phyloP scores from a whole-genome alignment of 768 basidiomycete species.

The Mrakia gelida region DNA sequence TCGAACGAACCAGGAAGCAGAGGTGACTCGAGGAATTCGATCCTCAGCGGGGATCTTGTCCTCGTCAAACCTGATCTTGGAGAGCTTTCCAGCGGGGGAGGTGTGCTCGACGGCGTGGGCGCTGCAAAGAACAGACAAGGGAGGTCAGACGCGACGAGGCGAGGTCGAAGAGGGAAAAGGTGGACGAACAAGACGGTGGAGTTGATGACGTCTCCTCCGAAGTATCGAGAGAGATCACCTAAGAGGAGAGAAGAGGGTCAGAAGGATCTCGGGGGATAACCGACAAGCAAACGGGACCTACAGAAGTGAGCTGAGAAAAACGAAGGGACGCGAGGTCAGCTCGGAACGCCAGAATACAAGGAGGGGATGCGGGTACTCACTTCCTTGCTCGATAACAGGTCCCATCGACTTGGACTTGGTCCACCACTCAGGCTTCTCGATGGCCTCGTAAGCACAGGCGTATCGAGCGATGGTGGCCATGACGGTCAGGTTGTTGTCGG shows the following conservation, averaged over 20 bases:
- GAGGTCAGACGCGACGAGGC: not conserved
- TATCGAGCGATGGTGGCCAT: constrained; percentile 96
- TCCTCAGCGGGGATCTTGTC: constrained; percentile 67
- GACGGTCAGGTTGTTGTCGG: constrained; percentile 87
- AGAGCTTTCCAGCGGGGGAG: constrained; percentile 78
- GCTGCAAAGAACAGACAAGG: constrained; percentile 26
- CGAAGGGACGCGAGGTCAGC: not conserved
- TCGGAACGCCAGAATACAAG: no score
- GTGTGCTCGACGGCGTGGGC: constrained; percentile 88
- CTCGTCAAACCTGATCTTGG: constrained; percentile 80
- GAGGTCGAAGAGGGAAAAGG: not conserved
- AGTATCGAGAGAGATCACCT: constrained; percentile 85
- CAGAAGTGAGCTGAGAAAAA: not conserved
- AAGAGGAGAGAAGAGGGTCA: not conserved
- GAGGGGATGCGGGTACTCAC: constrained; percentile 68
- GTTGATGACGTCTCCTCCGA: constrained; percentile 92
- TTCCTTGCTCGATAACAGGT: constrained; percentile 51
- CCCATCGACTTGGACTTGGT: constrained; percentile 61
- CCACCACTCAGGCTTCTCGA: constrained; percentile 71
- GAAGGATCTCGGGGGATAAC: no score
- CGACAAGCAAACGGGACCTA: not conserved
- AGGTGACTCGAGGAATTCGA: constrained; percentile 87
- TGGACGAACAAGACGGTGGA: constrained; percentile 53
- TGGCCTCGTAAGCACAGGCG: constrained; percentile 55
- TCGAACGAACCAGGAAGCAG: constrained; percentile 67